A percentile compares a stretch with the other conserved stretches of the same genome.
Conservation (phyloP, 169 alveolate species). For the Plasmodium gallinaceum region DNA sequence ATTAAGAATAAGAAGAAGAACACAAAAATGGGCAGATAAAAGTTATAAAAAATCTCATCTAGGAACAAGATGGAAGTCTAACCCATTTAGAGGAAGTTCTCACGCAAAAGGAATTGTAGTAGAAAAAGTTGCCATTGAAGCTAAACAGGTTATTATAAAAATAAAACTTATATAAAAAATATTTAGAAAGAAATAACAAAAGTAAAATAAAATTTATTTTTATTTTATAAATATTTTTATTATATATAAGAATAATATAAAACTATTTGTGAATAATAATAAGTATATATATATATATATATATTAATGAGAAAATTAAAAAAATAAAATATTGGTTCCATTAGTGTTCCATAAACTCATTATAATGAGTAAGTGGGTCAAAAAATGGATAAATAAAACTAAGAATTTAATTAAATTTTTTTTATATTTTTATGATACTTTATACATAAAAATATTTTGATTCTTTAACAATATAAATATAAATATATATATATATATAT, state of each 20-base stretch:
- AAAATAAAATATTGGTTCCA: conserved; percentile 13
- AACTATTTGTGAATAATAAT: background rate
- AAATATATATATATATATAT: background rate
- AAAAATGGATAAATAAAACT: conserved; percentile 65
- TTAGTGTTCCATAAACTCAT: conserved; percentile 63
- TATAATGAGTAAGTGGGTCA: conserved; percentile 52
- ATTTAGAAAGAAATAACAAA: background rate
- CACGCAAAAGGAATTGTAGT: conserved; percentile 99
- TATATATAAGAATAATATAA: background rate
- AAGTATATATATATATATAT: background rate
- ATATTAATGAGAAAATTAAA: background rate
- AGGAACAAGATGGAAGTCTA: conserved; percentile 97
- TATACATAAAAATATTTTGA: conserved; percentile 44
- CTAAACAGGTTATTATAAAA: conserved; percentile 93
- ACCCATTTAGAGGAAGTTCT: conserved; percentile 99
- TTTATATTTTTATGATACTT: conserved; percentile 23
- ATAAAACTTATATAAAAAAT: background rate
- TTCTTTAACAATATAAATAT: conserved; percentile 8
- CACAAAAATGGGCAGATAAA: conserved; percentile 98
- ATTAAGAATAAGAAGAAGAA: conserved; percentile 96
- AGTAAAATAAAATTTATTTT: background rate
- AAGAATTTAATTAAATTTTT: conserved; percentile 5
- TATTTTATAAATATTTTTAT: background rate
- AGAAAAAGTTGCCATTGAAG: conserved; percentile 98
- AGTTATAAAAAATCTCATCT: conserved; percentile 96